Evolutionary conservation across 2,329 filamentous ascomycete species (phyloP).

Genomic region (Penicillium sp.): DNA sequence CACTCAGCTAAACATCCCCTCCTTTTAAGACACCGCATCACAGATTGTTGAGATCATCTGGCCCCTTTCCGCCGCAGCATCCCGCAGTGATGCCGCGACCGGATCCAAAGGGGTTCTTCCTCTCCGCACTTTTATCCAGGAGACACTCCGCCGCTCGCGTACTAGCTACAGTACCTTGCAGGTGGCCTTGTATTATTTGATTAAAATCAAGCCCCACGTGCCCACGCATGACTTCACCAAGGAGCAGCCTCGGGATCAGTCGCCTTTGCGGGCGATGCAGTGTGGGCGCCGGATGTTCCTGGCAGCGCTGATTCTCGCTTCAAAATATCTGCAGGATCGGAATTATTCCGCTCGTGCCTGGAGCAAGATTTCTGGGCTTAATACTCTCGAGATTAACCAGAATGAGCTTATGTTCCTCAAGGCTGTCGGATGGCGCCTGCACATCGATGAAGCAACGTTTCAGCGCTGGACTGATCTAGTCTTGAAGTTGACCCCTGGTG

Average conservation of each 20-base stretch:
- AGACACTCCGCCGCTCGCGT: conserved; percentile 88
- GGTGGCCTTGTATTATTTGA: conserved; percentile 92
- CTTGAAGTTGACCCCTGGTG: conserved; percentile 71
- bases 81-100: conserved; percentile 63
- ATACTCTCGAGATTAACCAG: conserved; percentile 89
- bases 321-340: conserved; percentile 95
- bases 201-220: conserved; percentile 88
- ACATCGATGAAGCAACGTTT: conserved; percentile 85
- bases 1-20: conserved; percentile 25
- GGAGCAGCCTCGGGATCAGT: conserved; percentile 73
- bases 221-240: conserved; percentile 80
- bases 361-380: conserved; percentile 98
- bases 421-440: conserved; percentile 90
- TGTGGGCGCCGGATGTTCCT: conserved; percentile 98
- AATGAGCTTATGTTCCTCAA: conserved; percentile 91
- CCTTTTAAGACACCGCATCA: conserved; percentile 78
- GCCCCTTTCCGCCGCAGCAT: conserved; percentile 81
- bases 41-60: conserved; percentile 97
- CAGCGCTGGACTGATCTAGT: conserved; percentile 93
- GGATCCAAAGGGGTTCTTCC: conserved; percentile 77
- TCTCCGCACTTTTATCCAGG: conserved; percentile 93
- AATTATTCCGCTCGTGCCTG: conserved; percentile 97
- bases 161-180: conserved; percentile 97
- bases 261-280: conserved; percentile 76
- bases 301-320: conserved; percentile 88